A percentile compares a stretch with the other conserved stretches of the same genome.
These are phyloP conservation scores for Nitzschia inconspicua DNA, from an alignment of 108 stramenopile species.

Conservation along the genomic window DNA sequence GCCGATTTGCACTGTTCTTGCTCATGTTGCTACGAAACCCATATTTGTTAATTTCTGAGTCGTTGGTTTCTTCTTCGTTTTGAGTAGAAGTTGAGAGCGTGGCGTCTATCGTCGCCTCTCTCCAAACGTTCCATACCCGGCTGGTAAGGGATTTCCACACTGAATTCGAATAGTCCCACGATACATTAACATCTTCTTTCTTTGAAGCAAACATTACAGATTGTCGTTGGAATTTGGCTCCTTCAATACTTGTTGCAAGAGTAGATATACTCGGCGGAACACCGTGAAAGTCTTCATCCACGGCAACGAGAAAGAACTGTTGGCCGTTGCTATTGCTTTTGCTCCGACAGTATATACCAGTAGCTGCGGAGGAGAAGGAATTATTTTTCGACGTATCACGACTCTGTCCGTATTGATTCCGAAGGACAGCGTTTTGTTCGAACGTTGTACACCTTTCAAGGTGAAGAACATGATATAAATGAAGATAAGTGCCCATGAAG, in stretches of 20 bases:
- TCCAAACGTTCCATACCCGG: not conserved
- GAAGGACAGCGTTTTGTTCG: too few relatives aligned
- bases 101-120: not conserved
- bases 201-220: not conserved
- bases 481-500: not conserved
- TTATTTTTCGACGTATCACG: too few relatives aligned
- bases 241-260: not conserved
- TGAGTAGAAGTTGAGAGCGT: not conserved
- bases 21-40: constrained; percentile 12
- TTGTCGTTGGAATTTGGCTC: not conserved
- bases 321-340: not conserved
- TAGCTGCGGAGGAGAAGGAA: not conserved
- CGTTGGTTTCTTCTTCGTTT: not conserved
- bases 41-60: not conserved
- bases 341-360: not conserved
- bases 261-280: not conserved
- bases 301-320: not conserved
- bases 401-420: too few relatives aligned
- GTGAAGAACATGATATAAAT: not conserved
- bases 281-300: not conserved
- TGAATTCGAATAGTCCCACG: not conserved
- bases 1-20: not conserved
- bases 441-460: not conserved
- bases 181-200: not conserved
- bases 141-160: not conserved